Base-by-base conservation (phyloP, 768 basidiomycete species). In the Boletus rex-veris region DNA sequence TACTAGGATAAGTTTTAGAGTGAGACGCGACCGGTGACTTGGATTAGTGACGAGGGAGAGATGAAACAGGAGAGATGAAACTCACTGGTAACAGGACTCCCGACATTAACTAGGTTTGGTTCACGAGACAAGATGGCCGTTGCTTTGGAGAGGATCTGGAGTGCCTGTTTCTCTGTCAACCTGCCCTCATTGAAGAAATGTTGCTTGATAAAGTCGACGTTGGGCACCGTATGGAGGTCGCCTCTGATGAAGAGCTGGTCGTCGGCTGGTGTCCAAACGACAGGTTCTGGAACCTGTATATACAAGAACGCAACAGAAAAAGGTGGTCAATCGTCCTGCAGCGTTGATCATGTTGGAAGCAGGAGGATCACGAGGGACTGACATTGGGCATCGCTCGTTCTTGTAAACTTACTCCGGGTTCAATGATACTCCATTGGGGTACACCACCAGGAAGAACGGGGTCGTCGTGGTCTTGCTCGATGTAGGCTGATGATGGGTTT, bases 101-200 rank as follows among this genome's bases (percentile, higher is more conserved):
- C 84, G 10, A 98, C 85, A 45, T 86, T 77, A 42, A 98, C 81
- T 69, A 98, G 73, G 68, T 97, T 98, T 0, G 88, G 84, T 72
- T 98, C 95, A 18, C 73, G 74, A 21, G 77, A 77, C 49, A 97
- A 73, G 33, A 94, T 62, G 48, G 82, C 78, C 5, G 85, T 86
- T 6, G 83, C 80, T 65, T 79, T 77, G 31, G 84, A 75, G 21
- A 98, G 70, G 57, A 98, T 95, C 65, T 82, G 86, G 46, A 96
- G 66, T 0, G 95, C 94, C 70, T 97, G 92, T 10, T 80, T 76
- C 64, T 96, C 92, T 0, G 85, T 88, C 62, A 97, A 66, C 16
- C 88, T 73, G 0, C 94, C 94, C 66, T 96, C 93, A 12, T 81
- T 77, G 69, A 90, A 86, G 74, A 98, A 96, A 71, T 98, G 95